A percentile compares a stretch with the other conserved stretches of the same genome.
These are phyloP conservation scores for Cladophialophora bantiana DNA, from an alignment of 2,329 filamentous ascomycete genomes.

Conservation along the genomic window DNA sequence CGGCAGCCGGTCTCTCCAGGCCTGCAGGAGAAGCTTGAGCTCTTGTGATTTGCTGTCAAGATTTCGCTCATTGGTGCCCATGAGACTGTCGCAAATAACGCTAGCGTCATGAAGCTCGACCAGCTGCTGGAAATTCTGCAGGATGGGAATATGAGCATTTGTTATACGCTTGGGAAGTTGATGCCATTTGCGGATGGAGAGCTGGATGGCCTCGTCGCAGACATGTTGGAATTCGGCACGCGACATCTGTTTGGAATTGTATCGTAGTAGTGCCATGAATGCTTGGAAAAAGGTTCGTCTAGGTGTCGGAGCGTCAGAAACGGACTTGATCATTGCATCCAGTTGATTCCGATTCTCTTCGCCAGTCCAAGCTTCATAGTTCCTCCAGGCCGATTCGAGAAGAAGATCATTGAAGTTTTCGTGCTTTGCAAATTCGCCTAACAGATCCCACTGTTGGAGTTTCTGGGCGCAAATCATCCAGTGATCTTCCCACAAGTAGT, in stretches of 20 bases:
- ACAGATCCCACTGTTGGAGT: constrained; percentile 97
- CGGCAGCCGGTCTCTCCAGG: constrained; percentile 92
- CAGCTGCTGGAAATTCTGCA: constrained; percentile 97
- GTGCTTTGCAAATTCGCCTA: constrained; percentile 97
- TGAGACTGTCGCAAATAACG: constrained; percentile 90
- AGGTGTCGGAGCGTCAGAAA: constrained; percentile 96
- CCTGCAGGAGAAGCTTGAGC: constrained; percentile 88
- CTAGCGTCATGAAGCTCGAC: constrained; percentile 98
- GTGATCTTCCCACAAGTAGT: constrained; percentile 99
- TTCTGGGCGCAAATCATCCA: constrained; percentile 98
- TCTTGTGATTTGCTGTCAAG: constrained; percentile 94
- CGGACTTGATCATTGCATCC: constrained; percentile 91
- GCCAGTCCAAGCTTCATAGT: constrained; percentile 92
- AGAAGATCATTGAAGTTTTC: constrained; percentile 98
- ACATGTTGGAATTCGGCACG: constrained; percentile 83
- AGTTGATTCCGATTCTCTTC: constrained; percentile 85
- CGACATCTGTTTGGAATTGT: constrained; percentile 86
- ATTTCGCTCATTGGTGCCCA: constrained; percentile 81
- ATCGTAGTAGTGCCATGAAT: constrained; percentile 94
- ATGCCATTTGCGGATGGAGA: constrained; percentile 98
- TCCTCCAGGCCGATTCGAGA: constrained; percentile 93
- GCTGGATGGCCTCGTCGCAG: constrained; percentile 95
- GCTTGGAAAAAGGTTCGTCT: constrained; percentile 96
- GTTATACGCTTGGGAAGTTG: constrained; percentile 94
- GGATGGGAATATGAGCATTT: constrained; percentile 89